A percentile compares a stretch with the other conserved stretches of the same genome.
phyloP scores from a whole-genome alignment of 2,329 filamentous ascomycete species.

The Microsporum canis region DNA sequence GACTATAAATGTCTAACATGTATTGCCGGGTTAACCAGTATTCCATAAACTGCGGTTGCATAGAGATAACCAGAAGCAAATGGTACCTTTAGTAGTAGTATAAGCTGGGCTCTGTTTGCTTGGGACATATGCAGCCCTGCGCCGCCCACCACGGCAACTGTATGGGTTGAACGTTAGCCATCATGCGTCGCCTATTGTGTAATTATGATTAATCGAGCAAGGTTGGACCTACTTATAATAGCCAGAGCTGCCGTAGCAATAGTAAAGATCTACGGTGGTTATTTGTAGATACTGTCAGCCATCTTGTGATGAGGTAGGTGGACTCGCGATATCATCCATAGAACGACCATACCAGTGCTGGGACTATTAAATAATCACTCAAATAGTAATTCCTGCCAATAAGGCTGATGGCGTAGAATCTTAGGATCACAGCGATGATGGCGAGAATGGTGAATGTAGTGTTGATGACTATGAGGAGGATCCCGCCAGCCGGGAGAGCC shows the following conservation, averaged over 20 bases:
- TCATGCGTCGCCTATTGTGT: background rate
- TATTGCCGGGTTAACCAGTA: background rate
- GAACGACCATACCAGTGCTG: background rate
- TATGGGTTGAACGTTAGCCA: background rate
- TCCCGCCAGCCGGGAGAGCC: background rate
- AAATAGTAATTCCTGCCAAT: background rate
- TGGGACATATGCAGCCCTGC: background rate
- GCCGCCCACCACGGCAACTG: background rate
- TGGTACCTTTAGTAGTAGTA: constrained; percentile 7
- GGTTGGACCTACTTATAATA: background rate
- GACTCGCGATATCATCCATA: background rate
- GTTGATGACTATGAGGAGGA: background rate
- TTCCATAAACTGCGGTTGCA: background rate
- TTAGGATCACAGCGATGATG: background rate
- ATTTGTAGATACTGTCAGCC: background rate
- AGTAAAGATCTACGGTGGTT: background rate
- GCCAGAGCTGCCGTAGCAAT: background rate
- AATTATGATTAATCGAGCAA: background rate
- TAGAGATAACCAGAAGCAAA: background rate
- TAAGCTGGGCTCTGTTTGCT: background rate
- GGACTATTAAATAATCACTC: constrained; percentile 1
- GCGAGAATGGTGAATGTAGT: background rate
- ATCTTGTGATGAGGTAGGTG: background rate
- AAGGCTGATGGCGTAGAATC: constrained; percentile 1
- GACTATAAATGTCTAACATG: constrained; percentile 26